Evolutionary conservation across 1,284 basidiomycete genomes (phyloP).

Genomic region (Cystobasidiaceae sp.): DNA sequence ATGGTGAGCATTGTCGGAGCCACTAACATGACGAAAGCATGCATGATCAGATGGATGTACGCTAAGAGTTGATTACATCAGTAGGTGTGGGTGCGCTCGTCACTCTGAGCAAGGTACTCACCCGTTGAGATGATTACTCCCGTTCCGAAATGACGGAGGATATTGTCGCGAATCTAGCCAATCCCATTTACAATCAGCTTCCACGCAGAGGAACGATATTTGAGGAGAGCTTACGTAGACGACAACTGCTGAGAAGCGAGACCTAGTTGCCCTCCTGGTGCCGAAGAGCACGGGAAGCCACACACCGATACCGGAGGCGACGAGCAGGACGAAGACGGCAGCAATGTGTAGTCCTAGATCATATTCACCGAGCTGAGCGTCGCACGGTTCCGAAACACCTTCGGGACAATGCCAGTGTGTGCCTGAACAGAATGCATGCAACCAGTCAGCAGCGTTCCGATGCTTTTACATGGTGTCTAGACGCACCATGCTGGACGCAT

Average conservation of each 20-base stretch:
- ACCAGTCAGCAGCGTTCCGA: background rate
- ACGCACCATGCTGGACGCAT: constrained; percentile 24
- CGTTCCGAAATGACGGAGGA: constrained; percentile 38
- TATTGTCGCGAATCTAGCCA: constrained; percentile 13
- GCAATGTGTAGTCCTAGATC: constrained; percentile 49
- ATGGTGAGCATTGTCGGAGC: background rate
- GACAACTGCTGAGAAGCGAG: background rate
- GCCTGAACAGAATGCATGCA: background rate
- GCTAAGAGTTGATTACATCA: constrained; percentile 34
- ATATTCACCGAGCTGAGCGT: constrained; percentile 41
- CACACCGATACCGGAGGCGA: constrained; percentile 22
- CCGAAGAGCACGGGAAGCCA: background rate
- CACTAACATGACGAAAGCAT: constrained; percentile 45
- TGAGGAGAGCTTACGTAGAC: constrained; percentile 31
- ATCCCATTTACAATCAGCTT: background rate
- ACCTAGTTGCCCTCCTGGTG: background rate
- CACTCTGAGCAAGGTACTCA: background rate
- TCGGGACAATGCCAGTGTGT: constrained; percentile 27
- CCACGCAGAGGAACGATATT: constrained; percentile 38
- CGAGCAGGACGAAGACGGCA: constrained; percentile 46
- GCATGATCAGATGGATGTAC: constrained; percentile 50
- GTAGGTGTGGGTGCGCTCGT: background rate
- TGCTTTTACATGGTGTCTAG: background rate
- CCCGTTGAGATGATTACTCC: constrained; percentile 49
- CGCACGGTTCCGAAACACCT: constrained; percentile 18